Percentiles rank a stretch among this genome's conserved stretches.
Conservation (phyloP, 2,329 filamentous ascomycete species). For the Fusarium compactum region DNA sequence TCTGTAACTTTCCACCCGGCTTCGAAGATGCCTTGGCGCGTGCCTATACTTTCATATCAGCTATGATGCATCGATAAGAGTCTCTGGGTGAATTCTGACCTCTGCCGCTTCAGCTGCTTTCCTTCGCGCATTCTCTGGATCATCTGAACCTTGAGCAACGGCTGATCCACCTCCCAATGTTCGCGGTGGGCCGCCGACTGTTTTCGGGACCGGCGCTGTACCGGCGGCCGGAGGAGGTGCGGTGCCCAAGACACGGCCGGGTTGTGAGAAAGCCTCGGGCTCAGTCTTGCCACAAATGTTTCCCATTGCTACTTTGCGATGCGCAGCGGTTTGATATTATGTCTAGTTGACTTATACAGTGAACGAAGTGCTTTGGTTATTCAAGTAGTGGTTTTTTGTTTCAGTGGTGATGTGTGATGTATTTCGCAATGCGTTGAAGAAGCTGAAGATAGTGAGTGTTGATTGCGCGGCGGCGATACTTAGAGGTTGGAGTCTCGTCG, state of each 20-base stretch:
- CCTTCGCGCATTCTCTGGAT: constrained; percentile 70
- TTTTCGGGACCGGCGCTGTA: constrained; percentile 65
- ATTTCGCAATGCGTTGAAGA: not conserved
- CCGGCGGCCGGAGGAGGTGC: constrained; percentile 58
- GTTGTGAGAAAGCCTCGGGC: constrained; percentile 75
- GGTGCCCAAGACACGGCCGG: constrained; percentile 78
- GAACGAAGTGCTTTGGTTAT: not conserved
- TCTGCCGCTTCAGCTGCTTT: constrained; percentile 87
- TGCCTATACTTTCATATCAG: constrained; percentile 62
- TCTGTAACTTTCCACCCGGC: constrained; percentile 75
- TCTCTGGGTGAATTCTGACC: constrained; percentile 64
- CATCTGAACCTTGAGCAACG: constrained; percentile 42
- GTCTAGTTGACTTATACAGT: not conserved
- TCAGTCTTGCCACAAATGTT: constrained; percentile 87
- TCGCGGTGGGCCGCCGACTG: constrained; percentile 68
- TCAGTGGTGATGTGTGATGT: not conserved
- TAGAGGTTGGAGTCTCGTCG: constrained; percentile 17
- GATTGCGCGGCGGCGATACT: constrained; percentile 21
- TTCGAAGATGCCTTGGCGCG: constrained; percentile 71
- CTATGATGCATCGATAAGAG: not conserved
- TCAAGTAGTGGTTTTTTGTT: not conserved
- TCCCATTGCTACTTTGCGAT: constrained; percentile 71
- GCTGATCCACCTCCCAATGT: constrained; percentile 70
- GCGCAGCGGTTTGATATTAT: not conserved
- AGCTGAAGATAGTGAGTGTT: not conserved